Evolutionary conservation across 192 early-diverging fungal species (phyloP).

Genomic region (Podila minutissima): DNA sequence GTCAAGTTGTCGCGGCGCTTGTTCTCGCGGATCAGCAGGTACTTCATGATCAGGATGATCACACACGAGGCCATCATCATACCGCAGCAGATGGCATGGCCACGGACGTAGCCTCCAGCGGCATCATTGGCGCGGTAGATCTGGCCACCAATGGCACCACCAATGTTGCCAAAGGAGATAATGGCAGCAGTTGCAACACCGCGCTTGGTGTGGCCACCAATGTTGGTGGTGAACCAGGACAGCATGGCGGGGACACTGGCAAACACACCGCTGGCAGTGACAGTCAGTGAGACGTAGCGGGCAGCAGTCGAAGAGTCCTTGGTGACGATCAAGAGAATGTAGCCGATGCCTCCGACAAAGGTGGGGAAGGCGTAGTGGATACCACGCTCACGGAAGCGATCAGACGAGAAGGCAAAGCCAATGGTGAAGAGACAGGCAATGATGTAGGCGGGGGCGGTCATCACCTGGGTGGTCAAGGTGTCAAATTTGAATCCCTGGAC

Average conservation of each 20-base stretch:
- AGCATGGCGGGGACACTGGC: conserved; percentile 70
- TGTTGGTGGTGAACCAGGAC: conserved; percentile 70
- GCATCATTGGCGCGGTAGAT: conserved; percentile 74
- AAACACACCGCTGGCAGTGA: conserved; percentile 58
- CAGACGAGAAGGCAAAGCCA: conserved; percentile 24
- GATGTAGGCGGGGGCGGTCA: conserved; percentile 62
- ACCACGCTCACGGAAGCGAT: conserved; percentile 55
- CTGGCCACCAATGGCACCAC: conserved; percentile 78
- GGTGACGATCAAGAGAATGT: conserved; percentile 55
- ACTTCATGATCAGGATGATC: conserved; percentile 59
- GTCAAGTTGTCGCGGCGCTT: conserved; percentile 61
- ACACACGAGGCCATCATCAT: conserved; percentile 62
- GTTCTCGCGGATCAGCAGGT: conserved; percentile 69
- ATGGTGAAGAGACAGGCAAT: conserved; percentile 55
- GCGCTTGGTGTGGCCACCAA: conserved; percentile 78
- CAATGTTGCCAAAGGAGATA: conserved; percentile 76
- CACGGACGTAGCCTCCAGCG: conserved; percentile 57
- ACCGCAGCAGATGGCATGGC: conserved; percentile 57
- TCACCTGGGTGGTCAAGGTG: conserved; percentile 54
- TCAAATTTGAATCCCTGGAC: conserved; percentile 72
- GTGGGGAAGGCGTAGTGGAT: conserved; percentile 52
- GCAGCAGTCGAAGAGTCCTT: conserved; percentile 26
- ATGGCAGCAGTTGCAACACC: conserved; percentile 74
- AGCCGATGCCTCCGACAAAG: conserved; percentile 57
- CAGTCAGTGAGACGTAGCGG: conserved; percentile 51